Percentiles rank a stretch among this genome's conserved stretches.
These are phyloP conservation scores for Aspergillus sp. DNA, from an alignment of 2,329 filamentous ascomycete genomes.

Conservation along the genomic window DNA sequence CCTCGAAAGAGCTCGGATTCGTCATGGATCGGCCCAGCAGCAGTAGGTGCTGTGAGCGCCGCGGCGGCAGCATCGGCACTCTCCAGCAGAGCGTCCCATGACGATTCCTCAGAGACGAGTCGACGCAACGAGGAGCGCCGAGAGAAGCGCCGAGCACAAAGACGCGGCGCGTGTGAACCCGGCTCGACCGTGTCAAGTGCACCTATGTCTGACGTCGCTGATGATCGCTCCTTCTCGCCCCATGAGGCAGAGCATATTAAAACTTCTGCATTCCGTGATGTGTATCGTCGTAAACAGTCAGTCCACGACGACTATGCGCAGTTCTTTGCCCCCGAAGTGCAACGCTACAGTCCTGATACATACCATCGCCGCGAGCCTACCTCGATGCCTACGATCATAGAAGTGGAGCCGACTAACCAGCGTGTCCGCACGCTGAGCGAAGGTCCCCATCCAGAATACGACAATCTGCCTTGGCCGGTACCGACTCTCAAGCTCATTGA, in stretches of 20 bases:
- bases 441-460: slow-evolving; percentile 20
- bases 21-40: slow-evolving; percentile 40
- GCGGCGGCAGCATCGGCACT: slow-evolving; percentile 47
- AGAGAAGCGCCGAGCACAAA: slow-evolving; percentile 41
- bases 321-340: slow-evolving; percentile 43
- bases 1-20: slow-evolving; percentile 30
- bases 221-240: slow-evolving; percentile 19
- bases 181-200: slow-evolving; percentile 25
- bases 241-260: slow-evolving; percentile 18
- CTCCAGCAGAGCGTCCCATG: slow-evolving; percentile 27
- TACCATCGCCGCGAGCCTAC: slow-evolving; percentile 22
- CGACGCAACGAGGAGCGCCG: slow-evolving; percentile 36
- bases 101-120: slow-evolving; percentile 30
- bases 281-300: slow-evolving; percentile 32
- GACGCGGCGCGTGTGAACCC: slow-evolving; percentile 29
- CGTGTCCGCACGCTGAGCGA: background rate
- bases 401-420: slow-evolving; percentile 32
- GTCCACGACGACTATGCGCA: slow-evolving; percentile 44
- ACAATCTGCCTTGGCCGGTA: slow-evolving; percentile 44
- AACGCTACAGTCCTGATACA: slow-evolving; percentile 41
- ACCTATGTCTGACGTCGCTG: slow-evolving; percentile 21
- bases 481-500: slow-evolving; percentile 58
- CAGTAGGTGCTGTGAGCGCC: slow-evolving; percentile 52
- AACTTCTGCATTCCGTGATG: slow-evolving; percentile 30
- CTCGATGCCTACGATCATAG: slow-evolving; percentile 30